Percentiles rank a stretch among this genome's conserved stretches.
phyloP scores from a whole-genome alignment of 2,329 filamentous ascomycete species.

The Hawksworthiomyces lignivorus region DNA sequence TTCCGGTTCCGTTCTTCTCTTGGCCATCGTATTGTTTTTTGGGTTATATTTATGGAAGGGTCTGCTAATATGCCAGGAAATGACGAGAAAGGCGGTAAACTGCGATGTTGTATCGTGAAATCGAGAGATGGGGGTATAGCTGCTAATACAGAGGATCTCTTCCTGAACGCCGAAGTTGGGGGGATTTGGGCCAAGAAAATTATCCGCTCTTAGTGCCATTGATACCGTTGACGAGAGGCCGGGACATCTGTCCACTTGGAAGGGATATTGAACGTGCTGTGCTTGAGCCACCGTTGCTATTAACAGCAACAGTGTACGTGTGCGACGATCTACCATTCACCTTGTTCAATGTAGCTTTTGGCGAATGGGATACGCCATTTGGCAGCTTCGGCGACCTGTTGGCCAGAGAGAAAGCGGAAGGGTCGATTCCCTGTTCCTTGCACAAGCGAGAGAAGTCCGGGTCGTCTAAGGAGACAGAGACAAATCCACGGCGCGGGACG shows the following conservation, averaged over 20 bases:
- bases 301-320: not conserved
- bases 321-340: not conserved
- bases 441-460: constrained; percentile 50
- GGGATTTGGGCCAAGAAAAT: too few species aligned
- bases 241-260: not conserved
- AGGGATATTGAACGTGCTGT: not conserved
- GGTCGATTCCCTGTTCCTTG: constrained; percentile 47
- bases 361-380: constrained; percentile 34
- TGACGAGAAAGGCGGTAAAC: too few species aligned
- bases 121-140: too few species aligned
- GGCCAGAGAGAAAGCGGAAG: constrained; percentile 35
- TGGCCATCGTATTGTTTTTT: too few species aligned
- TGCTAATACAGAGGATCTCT: too few species aligned
- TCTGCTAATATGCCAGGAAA: too few species aligned
- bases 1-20: too few species aligned
- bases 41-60: too few species aligned
- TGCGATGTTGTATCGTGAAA: too few species aligned
- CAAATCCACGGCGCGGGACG: constrained; percentile 47
- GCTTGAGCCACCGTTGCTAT: not conserved
- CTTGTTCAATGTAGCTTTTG: not conserved
- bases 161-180: too few species aligned
- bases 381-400: constrained; percentile 35
- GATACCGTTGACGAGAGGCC: constrained; percentile 18
- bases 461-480: constrained; percentile 46
- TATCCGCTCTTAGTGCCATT: constrained; percentile 14